Evolutionary conservation across 352 stramenopile species (phyloP), one percentile per base, ranked within the genome.

Genomic region (Pythium utonaiense): DNA sequence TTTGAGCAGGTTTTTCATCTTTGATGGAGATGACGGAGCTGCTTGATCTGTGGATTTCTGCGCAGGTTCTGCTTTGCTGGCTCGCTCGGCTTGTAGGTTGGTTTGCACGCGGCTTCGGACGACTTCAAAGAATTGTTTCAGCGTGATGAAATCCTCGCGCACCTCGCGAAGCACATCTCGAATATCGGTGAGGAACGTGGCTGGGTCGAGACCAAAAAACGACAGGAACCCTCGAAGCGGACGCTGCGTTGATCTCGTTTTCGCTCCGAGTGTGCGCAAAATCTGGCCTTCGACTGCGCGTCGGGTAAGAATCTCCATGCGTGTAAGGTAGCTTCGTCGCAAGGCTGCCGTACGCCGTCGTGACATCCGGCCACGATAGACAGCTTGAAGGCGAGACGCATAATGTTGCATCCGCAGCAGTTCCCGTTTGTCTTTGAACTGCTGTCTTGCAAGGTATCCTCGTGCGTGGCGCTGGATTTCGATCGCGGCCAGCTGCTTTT

Each of bases 161-260:
- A 94, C 83, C 55, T 94, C 84, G 1, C 70, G 69, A 14, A 92
- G 71, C 8, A 94, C 69, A 0, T 62, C 65, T 7, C 77, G 68
- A 19, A 94, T 63, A 34, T 94, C 84, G 0, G 69, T 86, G 13
- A 94, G 58, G 55, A 94, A 94, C 3, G 82, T 88, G 16, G 77
- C 71, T 2, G 82, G 82, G 41, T 94, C 84, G 16, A 94, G 67
- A 2, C 82, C 84, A 53, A 94, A 91, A 57, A 90, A 86, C 6
- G 69, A 53, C n/a, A 94, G 54, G 42, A 94, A 91, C 16, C 62
- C 66, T 7, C 84, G 80, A 9, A 94, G 59, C 16, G 75, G 76
- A 3, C 77, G 66, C 47, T 94, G 84, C 1, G 77, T 86, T 28
- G 80, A 62, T 21, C 84, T 72, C 12, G 70, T 86, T 28, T 74